Conservation (phyloP, 768 basidiomycete species). For the Mycena albidolilacea region DNA sequence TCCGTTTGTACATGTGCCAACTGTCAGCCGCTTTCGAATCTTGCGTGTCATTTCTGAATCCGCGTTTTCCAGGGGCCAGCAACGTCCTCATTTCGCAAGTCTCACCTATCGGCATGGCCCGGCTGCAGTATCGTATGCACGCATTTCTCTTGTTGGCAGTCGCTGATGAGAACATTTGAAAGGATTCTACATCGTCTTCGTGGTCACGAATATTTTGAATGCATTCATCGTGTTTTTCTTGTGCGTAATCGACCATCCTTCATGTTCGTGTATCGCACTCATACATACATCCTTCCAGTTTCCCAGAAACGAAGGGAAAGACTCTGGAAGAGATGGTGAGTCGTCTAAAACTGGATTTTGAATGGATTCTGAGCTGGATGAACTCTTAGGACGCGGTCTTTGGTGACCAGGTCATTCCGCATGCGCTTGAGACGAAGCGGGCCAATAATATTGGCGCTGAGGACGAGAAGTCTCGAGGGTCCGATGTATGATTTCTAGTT, state of each 20-base stretch:
- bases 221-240: slow-evolving; percentile 37
- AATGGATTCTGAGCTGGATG: neutral
- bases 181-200: slow-evolving; percentile 39
- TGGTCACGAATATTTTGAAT: slow-evolving; percentile 33
- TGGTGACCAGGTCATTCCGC: slow-evolving; percentile 38
- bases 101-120: slow-evolving; percentile 33
- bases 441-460: slow-evolving; percentile 24
- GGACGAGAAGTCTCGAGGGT: slow-evolving; percentile 20
- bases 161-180: neutral
- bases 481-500: neutral
- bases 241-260: slow-evolving; percentile 6
- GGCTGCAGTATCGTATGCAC: slow-evolving; percentile 28
- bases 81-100: slow-evolving; percentile 41
- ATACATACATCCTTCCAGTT: slow-evolving; percentile 12
- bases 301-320: slow-evolving; percentile 40
- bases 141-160: neutral
- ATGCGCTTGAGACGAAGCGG: slow-evolving; percentile 38
- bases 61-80: slow-evolving; percentile 24
- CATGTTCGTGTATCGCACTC: neutral
- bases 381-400: slow-evolving; percentile 35
- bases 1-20: slow-evolving; percentile 40
- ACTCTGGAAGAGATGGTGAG: slow-evolving; percentile 40
- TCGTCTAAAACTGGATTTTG: neutral
- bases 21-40: neutral
- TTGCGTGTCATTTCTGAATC: neutral